Evolutionary conservation across 768 basidiomycete genomes (phyloP).

Genomic region (Neoboletus subvelutipes): DNA sequence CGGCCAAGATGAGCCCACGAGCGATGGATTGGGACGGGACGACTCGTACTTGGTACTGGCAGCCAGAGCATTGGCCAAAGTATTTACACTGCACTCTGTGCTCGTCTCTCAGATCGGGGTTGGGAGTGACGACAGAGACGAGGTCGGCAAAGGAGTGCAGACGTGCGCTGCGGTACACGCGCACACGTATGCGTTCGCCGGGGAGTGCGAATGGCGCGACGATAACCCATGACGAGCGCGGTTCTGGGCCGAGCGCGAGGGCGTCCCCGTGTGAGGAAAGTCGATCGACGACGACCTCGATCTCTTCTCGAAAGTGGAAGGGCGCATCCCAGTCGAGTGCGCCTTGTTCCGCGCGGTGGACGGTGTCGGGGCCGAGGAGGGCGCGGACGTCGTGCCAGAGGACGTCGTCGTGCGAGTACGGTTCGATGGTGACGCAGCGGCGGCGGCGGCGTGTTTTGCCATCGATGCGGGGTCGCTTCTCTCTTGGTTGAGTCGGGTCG

Average conservation of each 20-base stretch:
- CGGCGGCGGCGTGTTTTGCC: slow-evolving; percentile 15
- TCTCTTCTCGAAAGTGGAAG: slow-evolving; percentile 55
- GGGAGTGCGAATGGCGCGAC: slow-evolving; percentile 84
- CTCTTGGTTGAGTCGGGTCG: slow-evolving; percentile 14
- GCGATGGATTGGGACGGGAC: neutral
- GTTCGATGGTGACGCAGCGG: slow-evolving; percentile 36
- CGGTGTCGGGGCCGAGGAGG: slow-evolving; percentile 61
- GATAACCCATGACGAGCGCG: slow-evolving; percentile 71
- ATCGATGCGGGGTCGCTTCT: slow-evolving; percentile 32
- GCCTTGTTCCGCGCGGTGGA: slow-evolving; percentile 47
- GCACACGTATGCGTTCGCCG: slow-evolving; percentile 72
- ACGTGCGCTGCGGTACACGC: slow-evolving; percentile 67
- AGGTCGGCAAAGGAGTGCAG: slow-evolving; percentile 79
- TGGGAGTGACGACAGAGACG: slow-evolving; percentile 62
- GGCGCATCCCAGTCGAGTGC: slow-evolving; percentile 59
- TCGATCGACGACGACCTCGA: slow-evolving; percentile 63
- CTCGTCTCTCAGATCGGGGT: slow-evolving; percentile 62
- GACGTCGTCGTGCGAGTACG: slow-evolving; percentile 73
- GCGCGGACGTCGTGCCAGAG: slow-evolving; percentile 67
- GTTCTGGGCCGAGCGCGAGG: slow-evolving; percentile 51
- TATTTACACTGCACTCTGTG: slow-evolving; percentile 74
- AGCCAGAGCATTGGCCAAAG: slow-evolving; percentile 88
- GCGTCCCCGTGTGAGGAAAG: slow-evolving; percentile 68
- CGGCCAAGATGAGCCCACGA: neutral
- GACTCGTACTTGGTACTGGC: slow-evolving; percentile 83